Conservation (phyloP, 2,329 filamentous ascomycete genomes). For the Aspergillus sp. region DNA sequence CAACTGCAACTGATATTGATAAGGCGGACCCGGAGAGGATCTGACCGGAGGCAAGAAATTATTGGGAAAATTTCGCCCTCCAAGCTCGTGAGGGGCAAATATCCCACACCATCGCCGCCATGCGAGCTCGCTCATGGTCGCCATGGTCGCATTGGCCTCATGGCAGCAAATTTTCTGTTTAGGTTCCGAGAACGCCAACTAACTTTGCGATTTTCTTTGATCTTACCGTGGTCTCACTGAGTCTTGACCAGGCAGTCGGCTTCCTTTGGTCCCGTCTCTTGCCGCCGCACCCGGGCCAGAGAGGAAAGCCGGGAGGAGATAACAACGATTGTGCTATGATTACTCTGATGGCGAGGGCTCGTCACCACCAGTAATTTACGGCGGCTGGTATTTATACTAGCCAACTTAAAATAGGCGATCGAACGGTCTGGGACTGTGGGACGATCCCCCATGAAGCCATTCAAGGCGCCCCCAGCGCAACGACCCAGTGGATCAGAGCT, state of each 20-base stretch:
- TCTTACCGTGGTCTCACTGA: background rate
- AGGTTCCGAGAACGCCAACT: background rate
- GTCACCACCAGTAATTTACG: slow-evolving; percentile 5
- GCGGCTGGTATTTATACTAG: background rate
- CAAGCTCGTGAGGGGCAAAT: slow-evolving; percentile 9
- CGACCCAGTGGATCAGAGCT: slow-evolving; percentile 10
- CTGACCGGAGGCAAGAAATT: slow-evolving; percentile 7
- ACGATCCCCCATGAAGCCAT: slow-evolving; percentile 22
- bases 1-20: background rate
- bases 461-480: slow-evolving; percentile 15
- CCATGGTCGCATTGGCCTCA: slow-evolving; percentile 4
- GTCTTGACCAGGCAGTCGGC: too few species aligned
- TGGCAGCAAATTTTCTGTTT: background rate
- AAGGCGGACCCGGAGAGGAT: slow-evolving; percentile 12
- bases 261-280: background rate
- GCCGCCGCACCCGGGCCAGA: slow-evolving; percentile 20
- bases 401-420: slow-evolving; percentile 27
- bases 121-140: background rate
- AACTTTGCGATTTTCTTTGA: slow-evolving; percentile 1
- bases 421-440: slow-evolving; percentile 27
- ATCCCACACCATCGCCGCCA: background rate
- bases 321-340: background rate
- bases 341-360: background rate
- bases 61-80: slow-evolving; percentile 1
- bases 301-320: background rate